A percentile compares a stretch with the other conserved stretches of the same genome.
Evolutionary conservation across 352 stramenopile species (phyloP).

Genomic region (Pilasporangium apinafurcum): DNA sequence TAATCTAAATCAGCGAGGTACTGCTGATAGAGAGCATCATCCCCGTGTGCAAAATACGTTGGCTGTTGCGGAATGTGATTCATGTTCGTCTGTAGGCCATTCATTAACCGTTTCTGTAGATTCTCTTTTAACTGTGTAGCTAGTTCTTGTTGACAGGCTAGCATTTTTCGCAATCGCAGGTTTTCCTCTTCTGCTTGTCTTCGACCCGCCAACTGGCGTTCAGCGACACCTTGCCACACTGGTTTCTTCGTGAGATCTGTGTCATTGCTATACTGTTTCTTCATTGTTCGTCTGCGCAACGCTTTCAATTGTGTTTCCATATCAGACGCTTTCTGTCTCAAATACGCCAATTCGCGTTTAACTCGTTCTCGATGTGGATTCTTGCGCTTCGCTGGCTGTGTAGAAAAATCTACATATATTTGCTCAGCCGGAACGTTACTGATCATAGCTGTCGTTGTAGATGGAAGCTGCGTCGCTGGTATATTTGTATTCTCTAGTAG

Average conservation of each 20-base stretch:
- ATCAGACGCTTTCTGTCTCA: constrained; percentile 11
- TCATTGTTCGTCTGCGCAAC: not conserved
- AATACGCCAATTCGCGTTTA: constrained; percentile 10
- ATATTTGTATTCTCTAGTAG: too few relatives aligned
- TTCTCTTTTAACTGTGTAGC: constrained; percentile 41
- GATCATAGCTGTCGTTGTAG: too few relatives aligned
- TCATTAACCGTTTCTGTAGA: constrained; percentile 41
- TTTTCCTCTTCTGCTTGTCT: constrained; percentile 35
- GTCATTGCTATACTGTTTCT: constrained; percentile 3
- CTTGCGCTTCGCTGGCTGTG: constrained; percentile 1
- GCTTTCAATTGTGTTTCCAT: constrained; percentile 11
- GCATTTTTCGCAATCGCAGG: constrained; percentile 20
- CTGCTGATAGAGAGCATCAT: constrained; percentile 22
- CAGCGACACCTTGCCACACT: constrained; percentile 45
- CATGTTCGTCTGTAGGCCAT: constrained; percentile 2
- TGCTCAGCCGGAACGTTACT: too few relatives aligned
- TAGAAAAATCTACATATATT: too few relatives aligned
- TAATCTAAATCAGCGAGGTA: constrained; percentile 33
- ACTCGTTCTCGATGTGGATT: constrained; percentile 13
- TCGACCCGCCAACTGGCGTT: constrained; percentile 28
- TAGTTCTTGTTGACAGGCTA: constrained; percentile 43
- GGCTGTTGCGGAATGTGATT: constrained; percentile 6
- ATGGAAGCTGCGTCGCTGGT: too few relatives aligned
- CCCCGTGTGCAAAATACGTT: constrained; percentile 8
- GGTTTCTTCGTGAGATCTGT: constrained; percentile 5